These are phyloP conservation scores for Dothidotthia symphoricarpi DNA, from an alignment of 2,329 filamentous ascomycete species.

Conservation along the genomic window DNA sequence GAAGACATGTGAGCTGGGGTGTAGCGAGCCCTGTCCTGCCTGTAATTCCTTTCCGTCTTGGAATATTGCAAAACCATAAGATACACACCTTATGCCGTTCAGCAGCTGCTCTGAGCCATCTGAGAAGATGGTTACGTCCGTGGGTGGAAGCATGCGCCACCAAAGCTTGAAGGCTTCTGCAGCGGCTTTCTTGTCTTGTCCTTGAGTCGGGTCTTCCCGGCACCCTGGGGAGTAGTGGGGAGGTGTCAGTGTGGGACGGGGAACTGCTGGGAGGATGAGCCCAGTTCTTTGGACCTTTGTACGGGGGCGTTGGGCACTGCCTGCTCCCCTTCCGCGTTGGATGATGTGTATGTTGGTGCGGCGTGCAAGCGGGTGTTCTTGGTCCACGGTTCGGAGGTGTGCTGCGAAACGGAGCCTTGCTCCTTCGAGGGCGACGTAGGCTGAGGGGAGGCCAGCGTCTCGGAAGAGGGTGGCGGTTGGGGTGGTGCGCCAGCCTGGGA, in stretches of 20 bases:
- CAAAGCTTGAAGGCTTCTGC: conserved; percentile 1
- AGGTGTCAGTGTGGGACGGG: neutral
- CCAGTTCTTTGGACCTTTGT: conserved; percentile 1
- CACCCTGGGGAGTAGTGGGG: neutral
- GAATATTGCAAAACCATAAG: conserved; percentile 6
- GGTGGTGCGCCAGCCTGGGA: conserved; percentile 4
- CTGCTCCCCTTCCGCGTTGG: conserved; percentile 1
- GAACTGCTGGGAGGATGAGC: neutral
- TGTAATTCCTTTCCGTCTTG: neutral
- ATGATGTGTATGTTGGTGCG: neutral
- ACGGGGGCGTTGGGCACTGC: neutral
- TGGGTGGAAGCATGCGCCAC: neutral
- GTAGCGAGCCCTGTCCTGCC: neutral
- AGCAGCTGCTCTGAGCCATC: conserved; percentile 6
- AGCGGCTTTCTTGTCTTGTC: neutral
- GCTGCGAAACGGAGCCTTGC: neutral
- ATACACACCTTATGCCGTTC: conserved; percentile 1
- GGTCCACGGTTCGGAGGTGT: neutral
- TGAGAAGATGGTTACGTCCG: conserved; percentile 8
- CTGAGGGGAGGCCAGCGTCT: conserved; percentile 2
- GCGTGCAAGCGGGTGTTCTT: neutral
- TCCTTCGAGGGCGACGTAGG: neutral
- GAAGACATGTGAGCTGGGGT: conserved; percentile 2
- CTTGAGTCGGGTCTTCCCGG: neutral
- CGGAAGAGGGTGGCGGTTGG: conserved; percentile 1